Conservation (phyloP, 139 green algal genomes). For the Micromonas commoda region DNA sequence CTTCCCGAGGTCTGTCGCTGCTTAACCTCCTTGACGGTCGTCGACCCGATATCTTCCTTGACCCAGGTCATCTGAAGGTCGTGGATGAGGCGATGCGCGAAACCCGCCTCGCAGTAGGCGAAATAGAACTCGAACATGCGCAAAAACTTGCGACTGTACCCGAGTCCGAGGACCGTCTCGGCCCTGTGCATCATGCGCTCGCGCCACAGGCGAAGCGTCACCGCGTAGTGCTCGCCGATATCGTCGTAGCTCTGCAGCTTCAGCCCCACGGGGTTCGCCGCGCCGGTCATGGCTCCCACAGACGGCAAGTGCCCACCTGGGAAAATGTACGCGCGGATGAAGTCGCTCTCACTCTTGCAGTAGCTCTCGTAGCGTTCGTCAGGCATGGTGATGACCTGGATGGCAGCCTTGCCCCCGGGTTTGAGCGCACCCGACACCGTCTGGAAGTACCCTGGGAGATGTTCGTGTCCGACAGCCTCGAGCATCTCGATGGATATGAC, state of each 20-base stretch:
- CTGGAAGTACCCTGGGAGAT: conserved; percentile 77
- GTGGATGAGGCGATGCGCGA: conserved; percentile 80
- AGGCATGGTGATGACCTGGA: conserved; percentile 74
- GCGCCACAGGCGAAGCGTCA: conserved; percentile 63
- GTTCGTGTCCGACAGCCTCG: conserved; percentile 92
- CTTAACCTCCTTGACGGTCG: background rate
- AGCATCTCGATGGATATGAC: conserved; percentile 93
- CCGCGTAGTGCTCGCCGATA: conserved; percentile 83
- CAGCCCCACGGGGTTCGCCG: conserved; percentile 32
- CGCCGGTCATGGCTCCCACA: conserved; percentile 69
- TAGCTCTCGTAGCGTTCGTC: conserved; percentile 83
- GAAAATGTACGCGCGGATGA: conserved; percentile 98
- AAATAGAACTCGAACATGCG: conserved; percentile 91
- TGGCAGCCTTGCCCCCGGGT: conserved; percentile 59
- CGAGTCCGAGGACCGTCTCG: conserved; percentile 45
- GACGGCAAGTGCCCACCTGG: conserved; percentile 78
- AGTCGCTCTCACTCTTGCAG: conserved; percentile 72
- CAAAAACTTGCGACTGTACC: conserved; percentile 75
- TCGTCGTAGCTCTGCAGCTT: conserved; percentile 44
- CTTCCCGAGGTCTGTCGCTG: background rate
- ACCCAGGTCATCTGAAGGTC: conserved; percentile 68
- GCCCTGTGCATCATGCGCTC: conserved; percentile 22
- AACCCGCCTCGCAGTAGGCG: conserved; percentile 85
- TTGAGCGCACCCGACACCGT: conserved; percentile 62
- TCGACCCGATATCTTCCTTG: background rate